phyloP scores from a whole-genome alignment of 495 filamentous ascomycete genomes.

The Friedmanniomyces endolithicus region DNA sequence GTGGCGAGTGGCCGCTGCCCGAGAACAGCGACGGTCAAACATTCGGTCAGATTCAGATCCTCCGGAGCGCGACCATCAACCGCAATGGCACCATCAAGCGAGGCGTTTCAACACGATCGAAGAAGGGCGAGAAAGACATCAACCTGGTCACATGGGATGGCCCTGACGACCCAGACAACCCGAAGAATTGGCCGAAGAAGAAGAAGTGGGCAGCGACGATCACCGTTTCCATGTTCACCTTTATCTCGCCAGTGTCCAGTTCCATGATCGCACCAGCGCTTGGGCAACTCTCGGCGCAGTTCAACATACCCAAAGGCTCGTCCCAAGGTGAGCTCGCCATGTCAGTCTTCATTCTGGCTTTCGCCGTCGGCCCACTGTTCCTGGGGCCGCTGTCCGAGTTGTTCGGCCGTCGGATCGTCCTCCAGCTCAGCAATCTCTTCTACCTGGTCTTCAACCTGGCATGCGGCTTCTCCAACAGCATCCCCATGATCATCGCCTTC shows the following conservation, averaged over 20 bases:
- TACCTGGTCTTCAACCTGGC: slow-evolving; percentile 31
- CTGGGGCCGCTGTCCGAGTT: slow-evolving; percentile 32
- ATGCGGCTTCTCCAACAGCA: slow-evolving; percentile 31
- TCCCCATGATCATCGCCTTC: slow-evolving; percentile 30
- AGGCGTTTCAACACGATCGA: slow-evolving; percentile 7
- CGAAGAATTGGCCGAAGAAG: slow-evolving; percentile 32
- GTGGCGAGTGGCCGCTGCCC: slow-evolving; percentile 13
- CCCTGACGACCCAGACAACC: slow-evolving; percentile 31
- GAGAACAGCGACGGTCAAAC: slow-evolving; percentile 12
- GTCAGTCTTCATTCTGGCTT: slow-evolving; percentile 65
- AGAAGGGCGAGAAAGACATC: slow-evolving; percentile 20
- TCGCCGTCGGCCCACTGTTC: slow-evolving; percentile 44
- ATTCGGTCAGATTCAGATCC: slow-evolving; percentile 18
- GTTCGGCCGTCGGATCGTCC: slow-evolving; percentile 30
- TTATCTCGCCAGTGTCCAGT: slow-evolving; percentile 60
- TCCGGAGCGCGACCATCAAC: slow-evolving; percentile 11
- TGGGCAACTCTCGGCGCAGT: slow-evolving; percentile 41
- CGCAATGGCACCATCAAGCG: slow-evolving; percentile 12
- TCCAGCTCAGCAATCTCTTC: slow-evolving; percentile 31
- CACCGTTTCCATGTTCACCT: slow-evolving; percentile 39
- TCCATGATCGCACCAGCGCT: slow-evolving; percentile 65
- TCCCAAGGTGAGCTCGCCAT: slow-evolving; percentile 44
- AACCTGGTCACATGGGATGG: slow-evolving; percentile 30
- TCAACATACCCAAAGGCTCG: slow-evolving; percentile 46
- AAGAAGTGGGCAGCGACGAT: slow-evolving; percentile 56